These are phyloP conservation scores for Coemansia furcata DNA, from an alignment of 192 early-diverging fungal species.

Conservation along the genomic window DNA sequence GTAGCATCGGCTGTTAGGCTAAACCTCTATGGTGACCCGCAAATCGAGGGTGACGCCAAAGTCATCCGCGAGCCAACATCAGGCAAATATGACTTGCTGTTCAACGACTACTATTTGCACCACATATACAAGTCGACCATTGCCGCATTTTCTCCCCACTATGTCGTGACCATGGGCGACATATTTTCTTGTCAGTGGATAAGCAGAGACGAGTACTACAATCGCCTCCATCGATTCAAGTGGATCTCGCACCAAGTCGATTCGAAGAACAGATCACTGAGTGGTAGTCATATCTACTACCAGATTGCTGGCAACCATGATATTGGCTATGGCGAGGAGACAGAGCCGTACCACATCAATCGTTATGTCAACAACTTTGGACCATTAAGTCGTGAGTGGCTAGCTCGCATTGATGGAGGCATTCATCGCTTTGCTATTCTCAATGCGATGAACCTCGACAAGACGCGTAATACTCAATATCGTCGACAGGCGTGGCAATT, in stretches of 20 bases:
- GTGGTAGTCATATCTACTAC: conserved; percentile 26
- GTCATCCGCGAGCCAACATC: conserved; percentile 53
- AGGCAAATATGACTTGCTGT: conserved; percentile 54
- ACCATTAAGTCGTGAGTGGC: conserved; percentile 47
- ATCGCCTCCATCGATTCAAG: conserved; percentile 55
- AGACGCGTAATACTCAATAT: conserved; percentile 40
- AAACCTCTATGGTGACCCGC: conserved; percentile 64
- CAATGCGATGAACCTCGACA: conserved; percentile 51
- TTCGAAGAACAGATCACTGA: conserved; percentile 7
- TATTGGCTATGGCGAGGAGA: conserved; percentile 65
- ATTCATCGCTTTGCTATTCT: conserved; percentile 38
- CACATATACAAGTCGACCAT: conserved; percentile 59
- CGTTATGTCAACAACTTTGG: conserved; percentile 61
- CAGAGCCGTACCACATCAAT: conserved; percentile 46
- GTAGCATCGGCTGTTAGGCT: conserved; percentile 50
- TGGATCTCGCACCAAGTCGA: conserved; percentile 55
- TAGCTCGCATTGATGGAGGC: conserved; percentile 7
- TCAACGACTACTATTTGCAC: conserved; percentile 61
- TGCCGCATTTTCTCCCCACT: conserved; percentile 47
- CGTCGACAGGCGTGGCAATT: conserved; percentile 58
- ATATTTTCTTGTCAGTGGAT: conserved; percentile 69
- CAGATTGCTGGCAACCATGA: conserved; percentile 67
- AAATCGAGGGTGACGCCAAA: conserved; percentile 68
- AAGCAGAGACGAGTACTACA: conserved; percentile 54
- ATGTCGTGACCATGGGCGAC: conserved; percentile 62